These are phyloP conservation scores for Glycine soja DNA, from an alignment of 306 rosid genomes.

Conservation along the genomic window DNA sequence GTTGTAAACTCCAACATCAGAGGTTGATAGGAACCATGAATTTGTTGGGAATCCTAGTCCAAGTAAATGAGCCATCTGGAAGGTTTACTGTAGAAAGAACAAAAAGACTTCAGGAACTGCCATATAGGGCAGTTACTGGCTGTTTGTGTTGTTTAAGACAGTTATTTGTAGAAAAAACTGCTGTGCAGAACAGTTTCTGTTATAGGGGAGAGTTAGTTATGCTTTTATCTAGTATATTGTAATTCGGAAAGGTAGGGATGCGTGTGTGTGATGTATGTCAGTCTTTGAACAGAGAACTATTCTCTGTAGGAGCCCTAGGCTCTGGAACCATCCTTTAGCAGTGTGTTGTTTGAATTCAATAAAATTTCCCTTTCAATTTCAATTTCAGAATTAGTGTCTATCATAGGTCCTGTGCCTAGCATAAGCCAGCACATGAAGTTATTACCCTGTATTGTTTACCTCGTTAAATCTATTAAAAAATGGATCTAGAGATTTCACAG, in stretches of 20 bases:
- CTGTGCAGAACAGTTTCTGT: neutral
- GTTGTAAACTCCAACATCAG: neutral
- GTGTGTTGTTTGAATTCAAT: no score
- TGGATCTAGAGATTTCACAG: neutral
- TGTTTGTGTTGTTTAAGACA: neutral
- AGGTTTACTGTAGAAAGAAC: neutral
- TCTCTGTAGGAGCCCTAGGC: neutral
- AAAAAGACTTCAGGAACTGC: neutral
- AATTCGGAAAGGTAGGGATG: neutral
- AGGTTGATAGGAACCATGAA: neutral
- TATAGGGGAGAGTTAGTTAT: neutral
- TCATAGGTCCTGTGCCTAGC: neutral
- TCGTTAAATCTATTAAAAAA: neutral
- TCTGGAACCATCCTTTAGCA: neutral
- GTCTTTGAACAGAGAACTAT: neutral
- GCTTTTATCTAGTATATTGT: neutral
- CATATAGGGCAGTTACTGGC: neutral
- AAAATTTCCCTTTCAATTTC: no score
- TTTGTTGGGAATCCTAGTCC: neutral
- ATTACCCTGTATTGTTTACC: neutral
- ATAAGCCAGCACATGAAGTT: neutral
- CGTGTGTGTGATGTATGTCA: neutral
- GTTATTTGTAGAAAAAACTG: neutral
- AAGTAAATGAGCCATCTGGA: neutral
- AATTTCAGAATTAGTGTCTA: no score